A percentile compares a stretch with the other conserved stretches of the same genome.
Conservation (phyloP, 2,329 filamentous ascomycete genomes). For the Metarhizium album region DNA sequence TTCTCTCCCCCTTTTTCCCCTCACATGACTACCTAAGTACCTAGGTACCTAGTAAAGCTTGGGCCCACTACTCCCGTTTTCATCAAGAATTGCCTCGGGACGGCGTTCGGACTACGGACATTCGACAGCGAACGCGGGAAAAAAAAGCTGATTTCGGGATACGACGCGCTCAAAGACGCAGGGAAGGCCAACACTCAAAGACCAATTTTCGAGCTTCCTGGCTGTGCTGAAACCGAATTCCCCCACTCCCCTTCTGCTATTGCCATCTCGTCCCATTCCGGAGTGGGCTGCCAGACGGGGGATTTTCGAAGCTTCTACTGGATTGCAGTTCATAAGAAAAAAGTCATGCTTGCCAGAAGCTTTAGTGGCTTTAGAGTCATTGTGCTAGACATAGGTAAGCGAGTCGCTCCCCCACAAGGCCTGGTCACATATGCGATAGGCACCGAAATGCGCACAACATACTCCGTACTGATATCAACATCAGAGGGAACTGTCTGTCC, state of each 20-base stretch:
- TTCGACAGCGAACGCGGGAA: neutral
- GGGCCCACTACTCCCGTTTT: conserved; percentile 5
- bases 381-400: conserved; percentile 27
- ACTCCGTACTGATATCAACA: conserved; percentile 1
- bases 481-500: conserved; percentile 73
- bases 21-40: neutral
- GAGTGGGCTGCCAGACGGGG: neutral
- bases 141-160: too few species aligned
- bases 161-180: too few species aligned
- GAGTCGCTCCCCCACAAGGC: conserved; percentile 1
- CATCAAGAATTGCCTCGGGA: neutral
- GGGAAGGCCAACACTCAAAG: too few species aligned
- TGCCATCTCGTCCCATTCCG: too few species aligned
- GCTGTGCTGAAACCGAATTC: too few species aligned
- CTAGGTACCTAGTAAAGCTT: neutral
- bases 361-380: conserved; percentile 21
- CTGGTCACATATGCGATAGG: neutral
- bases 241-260: neutral
- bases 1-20: too few species aligned
- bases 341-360: conserved; percentile 6
- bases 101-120: neutral
- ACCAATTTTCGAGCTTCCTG: too few species aligned
- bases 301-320: neutral
- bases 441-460: neutral
- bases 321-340: neutral